phyloP scores from a whole-genome alignment of 352 stramenopile species.

The Phytophthora citricola region DNA sequence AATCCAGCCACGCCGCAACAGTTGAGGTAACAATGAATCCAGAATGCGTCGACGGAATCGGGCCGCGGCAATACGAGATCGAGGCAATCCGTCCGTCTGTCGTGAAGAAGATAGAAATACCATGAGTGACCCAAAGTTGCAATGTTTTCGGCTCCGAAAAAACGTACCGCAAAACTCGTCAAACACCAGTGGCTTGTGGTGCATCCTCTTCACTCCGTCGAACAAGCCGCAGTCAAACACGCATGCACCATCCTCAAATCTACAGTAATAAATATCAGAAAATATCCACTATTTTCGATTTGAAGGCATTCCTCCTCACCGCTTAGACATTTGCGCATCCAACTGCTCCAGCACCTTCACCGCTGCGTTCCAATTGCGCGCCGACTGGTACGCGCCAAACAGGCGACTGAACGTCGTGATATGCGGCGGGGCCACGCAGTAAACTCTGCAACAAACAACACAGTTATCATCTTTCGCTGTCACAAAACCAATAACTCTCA shows the following conservation, averaged over 20 bases:
- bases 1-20: slow-evolving; percentile 81
- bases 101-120: background rate
- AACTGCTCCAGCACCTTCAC: slow-evolving; percentile 79
- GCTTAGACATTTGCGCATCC: slow-evolving; percentile 67
- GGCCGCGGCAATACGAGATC: slow-evolving; percentile 74
- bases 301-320: slow-evolving; percentile 33
- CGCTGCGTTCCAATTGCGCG: slow-evolving; percentile 71
- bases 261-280: slow-evolving; percentile 20
- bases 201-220: slow-evolving; percentile 81
- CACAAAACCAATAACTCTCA: slow-evolving; percentile 1
- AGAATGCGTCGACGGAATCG: slow-evolving; percentile 86
- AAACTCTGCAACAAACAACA: slow-evolving; percentile 55
- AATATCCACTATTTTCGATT: slow-evolving; percentile 10
- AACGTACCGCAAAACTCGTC: slow-evolving; percentile 86
- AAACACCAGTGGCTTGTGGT: slow-evolving; percentile 83
- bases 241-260: slow-evolving; percentile 82
- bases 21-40: slow-evolving; percentile 86
- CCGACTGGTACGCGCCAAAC: slow-evolving; percentile 67
- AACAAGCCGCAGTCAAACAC: slow-evolving; percentile 90
- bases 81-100: slow-evolving; percentile 84
- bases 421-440: slow-evolving; percentile 79
- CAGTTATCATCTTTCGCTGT: background rate
- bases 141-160: background rate
- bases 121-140: slow-evolving; percentile 1
- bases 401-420: slow-evolving; percentile 81